Conservation (phyloP, 140 eudicot species). For the Ambrosia hybrid region DNA sequence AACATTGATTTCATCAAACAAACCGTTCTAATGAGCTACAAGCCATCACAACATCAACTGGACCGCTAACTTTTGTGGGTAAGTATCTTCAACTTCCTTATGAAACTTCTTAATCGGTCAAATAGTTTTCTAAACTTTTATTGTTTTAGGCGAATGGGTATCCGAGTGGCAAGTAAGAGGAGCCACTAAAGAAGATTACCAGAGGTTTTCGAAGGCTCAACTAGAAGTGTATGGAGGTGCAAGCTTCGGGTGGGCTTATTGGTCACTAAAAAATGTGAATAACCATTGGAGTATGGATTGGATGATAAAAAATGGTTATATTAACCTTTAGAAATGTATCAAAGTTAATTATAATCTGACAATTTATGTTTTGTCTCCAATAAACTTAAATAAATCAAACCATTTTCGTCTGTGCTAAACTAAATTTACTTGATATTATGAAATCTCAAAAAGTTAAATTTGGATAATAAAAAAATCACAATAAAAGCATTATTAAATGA, state of each 20-base stretch:
- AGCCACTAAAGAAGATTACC: conserved; percentile 59
- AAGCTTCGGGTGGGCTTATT: conserved; percentile 83
- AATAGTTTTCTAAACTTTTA: background rate
- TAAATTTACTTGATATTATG: no score
- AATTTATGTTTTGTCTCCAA: no score
- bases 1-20: conserved; percentile 52
- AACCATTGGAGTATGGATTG: conserved; percentile 79
- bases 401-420: no score
- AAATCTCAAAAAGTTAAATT: no score
- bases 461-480: no score
- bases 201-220: conserved; percentile 52
- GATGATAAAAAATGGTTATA: conserved; percentile 72
- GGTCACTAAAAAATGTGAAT: conserved; percentile 65
- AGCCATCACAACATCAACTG: conserved; percentile 42
- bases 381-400: no score
- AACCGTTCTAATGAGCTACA: conserved; percentile 40
- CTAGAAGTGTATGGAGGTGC: conserved; percentile 61
- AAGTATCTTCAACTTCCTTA: background rate
- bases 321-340: conserved; percentile 39
- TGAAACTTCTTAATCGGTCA: background rate
- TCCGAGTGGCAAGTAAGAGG: conserved; percentile 56
- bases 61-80: conserved; percentile 71
- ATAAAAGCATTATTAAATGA: no score
- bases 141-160: conserved; percentile 72
- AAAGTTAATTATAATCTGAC: background rate